Base-by-base conservation (phyloP, 106 monocot species). In the Dendrobium catenatum region DNA sequence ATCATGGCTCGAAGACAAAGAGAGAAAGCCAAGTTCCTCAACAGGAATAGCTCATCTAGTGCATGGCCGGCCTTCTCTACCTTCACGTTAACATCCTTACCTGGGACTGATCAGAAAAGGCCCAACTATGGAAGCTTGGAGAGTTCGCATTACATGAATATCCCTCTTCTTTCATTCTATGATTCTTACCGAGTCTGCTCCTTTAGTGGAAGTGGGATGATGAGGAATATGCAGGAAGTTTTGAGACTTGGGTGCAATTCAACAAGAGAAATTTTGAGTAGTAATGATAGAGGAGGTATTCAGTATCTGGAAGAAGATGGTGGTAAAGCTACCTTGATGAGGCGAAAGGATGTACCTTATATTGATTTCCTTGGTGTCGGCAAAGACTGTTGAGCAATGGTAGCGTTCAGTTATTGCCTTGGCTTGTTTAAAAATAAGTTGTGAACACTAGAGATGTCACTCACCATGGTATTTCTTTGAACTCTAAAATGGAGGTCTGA, bases 1-100 rank as follows among this genome's bases (percentile, higher is more conserved):
- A 82, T 95, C 78, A 90, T 86, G 89, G 95, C 95, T 13, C 77
- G 95, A 15, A 75, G 88, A 4, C 89, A 86, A 33, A 79, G 87
- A 13, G 89, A 91, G 15, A 70, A 4, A 66, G 31, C 70, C 70
- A 70, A 70, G 0, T 33, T 70, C 15, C 70, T 70, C 31, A 9
- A 31, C 31, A n/a, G 13, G 51, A 51, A 51, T 15, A 13, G 15
- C 51, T 51, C 51, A 51, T 87, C 80, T 18, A 73, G 82, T 3
- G 86, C 87, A 29, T 76, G 85, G 61, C 33, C 13, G 70, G 31
- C 15, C 33, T 31, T 70, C 70, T 27, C 8, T 11, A 70, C 37
- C 33, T 20, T 27, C 33, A 11, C 33, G 4, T 33, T 37, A 31
- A 15, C 70, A 1, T 27, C 70, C 6, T 64, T 6, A 64, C n/a